Evolutionary conservation across 83 land plant genomes (phyloP).

Genomic region (Picea abies): DNA sequence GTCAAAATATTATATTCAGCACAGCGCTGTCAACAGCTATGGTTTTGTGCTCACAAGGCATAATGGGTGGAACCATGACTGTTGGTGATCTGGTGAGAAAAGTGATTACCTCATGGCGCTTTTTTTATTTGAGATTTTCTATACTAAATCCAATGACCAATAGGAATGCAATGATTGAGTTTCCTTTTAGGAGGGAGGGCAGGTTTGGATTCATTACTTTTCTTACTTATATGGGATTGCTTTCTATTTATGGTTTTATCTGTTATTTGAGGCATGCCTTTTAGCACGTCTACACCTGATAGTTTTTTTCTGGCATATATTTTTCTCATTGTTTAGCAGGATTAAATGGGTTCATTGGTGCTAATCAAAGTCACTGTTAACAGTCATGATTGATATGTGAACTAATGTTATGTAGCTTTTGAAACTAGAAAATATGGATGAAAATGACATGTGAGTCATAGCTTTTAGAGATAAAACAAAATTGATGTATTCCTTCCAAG

Average conservation of each 20-base stretch:
- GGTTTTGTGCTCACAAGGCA: constrained; percentile 86
- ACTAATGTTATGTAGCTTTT: neutral
- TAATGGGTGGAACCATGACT: constrained; percentile 80
- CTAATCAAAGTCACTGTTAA: neutral
- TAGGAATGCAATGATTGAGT: neutral
- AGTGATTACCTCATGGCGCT: neutral
- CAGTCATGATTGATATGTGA: neutral
- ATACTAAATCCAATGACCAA: neutral
- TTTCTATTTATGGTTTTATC: neutral
- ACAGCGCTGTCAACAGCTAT: constrained; percentile 90
- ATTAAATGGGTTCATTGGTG: neutral
- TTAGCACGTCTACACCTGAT: neutral
- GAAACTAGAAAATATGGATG: neutral
- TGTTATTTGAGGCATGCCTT: neutral
- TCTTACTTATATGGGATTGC: neutral
- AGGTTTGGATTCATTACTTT: neutral
- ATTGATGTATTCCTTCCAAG: no score
- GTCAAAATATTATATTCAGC: constrained; percentile 93
- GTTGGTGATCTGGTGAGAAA: constrained; percentile 89
- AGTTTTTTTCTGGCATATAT: neutral
- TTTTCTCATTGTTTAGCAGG: neutral
- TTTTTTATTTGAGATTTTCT: neutral
- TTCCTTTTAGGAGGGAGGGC: neutral
- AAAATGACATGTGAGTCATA: no score
- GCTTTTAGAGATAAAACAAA: no score